Evolutionary conservation across 306 rosid genomes (phyloP), one percentile per base, ranked within the genome.

Genomic region (Corylus heterophylla): DNA sequence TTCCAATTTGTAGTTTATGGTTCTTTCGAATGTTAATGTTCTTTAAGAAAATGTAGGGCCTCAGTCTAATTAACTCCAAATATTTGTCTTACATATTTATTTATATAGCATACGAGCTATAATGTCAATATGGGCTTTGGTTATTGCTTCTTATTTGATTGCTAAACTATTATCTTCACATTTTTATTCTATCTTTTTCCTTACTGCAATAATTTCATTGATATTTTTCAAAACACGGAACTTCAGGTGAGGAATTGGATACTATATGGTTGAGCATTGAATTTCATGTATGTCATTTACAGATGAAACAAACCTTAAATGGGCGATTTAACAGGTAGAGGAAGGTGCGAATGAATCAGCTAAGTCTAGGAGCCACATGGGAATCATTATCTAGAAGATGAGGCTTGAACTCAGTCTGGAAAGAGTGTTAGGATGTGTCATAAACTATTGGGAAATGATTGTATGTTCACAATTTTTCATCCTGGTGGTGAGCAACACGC

Each of bases 381-480:
- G 69, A 63, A 63, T 13, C 45, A 31, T 12, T 13, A 31, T 20
- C 69, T 29, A 31, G 45, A 29, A 5, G 10, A 29, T 63, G 45
- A 63, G 44, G 18, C 18, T 63, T 31, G 42, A 4, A 12, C 39
- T 62, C n/a, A 11, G 6, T 16, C 42, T 62, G 69, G 37, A 62
- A 62, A 27, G 18, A 12, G 18, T 29, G 69, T 62, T 62, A 62
- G 16, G 17, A 62, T 62, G 18, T 29, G 69, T 5, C 69, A 62
- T 62, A 62, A 31, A 29, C 69, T 29, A 16, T 62, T 62, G 69
- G 69, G 69, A 62, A 62, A 62, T 12, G n/a, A 62, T 25, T 59
- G 37, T 59, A 10, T 25, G 69, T 14, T 62, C 16, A 5, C 39
- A 12, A 29, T 62, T 31, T 62, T 35, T 56, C 27, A 45, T 63